Evolutionary conservation across 306 rosid genomes (phyloP), one percentile per base, ranked within the genome.

Genomic region (Castanea mollissima): DNA sequence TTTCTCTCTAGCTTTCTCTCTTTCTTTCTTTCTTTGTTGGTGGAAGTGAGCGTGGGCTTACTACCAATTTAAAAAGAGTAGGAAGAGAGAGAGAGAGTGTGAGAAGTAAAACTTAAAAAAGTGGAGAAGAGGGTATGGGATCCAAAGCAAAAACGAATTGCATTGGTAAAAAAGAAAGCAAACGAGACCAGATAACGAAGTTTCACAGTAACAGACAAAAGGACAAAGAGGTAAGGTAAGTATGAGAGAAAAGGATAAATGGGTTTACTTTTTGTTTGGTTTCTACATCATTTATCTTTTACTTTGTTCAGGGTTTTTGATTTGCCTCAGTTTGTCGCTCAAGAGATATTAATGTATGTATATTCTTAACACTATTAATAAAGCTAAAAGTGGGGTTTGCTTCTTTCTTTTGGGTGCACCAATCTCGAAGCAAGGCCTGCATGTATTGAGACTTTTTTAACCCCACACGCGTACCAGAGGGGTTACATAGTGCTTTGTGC

Each of bases 141-240:
- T 82, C 57, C 68, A 83, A 83, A 78, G 82, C 58, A 71, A 73
- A 44, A 75, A 5, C 71, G 71, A 73, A 20, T 74, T 20, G 63
- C 51, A 21, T 21, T 54, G 84, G 86, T 72, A 74, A 77, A 68
- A 78, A 74, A 74, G 55, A 85, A 79, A 68, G 80, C 75, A 72
- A 32, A 73, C 79, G 1, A 41, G 46, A 8, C 74, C 76, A 75
- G 85, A 89, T 27, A 87, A 83, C 69, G 87, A 89, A 80, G 86
- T 83, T 60, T 73, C 90, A 87, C 74, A 34, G 84, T 52, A 76
- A 21, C 5, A 83, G 91, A 87, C 89, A 86, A 86, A 87, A 89
- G 57, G 93, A 89, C 89, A 91, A 72, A 86, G 81, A n/a, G 78
- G 89, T 70, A 83, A 81, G 86, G 90, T 35, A 20, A 73, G 72